These are phyloP conservation scores for Globisporangium takayamanum DNA, from an alignment of 352 stramenopile genomes.

Conservation along the genomic window DNA sequence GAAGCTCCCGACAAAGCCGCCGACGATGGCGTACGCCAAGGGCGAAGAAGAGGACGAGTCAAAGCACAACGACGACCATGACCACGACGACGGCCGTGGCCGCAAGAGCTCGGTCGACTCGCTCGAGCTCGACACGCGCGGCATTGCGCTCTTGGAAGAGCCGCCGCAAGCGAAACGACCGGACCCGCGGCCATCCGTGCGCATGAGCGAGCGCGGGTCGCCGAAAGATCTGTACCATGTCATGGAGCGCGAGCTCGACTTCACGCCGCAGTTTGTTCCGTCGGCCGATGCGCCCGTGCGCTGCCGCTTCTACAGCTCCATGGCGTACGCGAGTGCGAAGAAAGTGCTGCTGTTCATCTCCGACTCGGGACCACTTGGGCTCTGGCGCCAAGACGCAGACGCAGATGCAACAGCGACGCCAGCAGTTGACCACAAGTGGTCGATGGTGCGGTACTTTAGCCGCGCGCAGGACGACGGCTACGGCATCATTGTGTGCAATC, in stretches of 20 bases:
- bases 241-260: constrained; percentile 82
- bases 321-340: constrained; percentile 83
- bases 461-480: constrained; percentile 84
- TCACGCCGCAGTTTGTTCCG: constrained; percentile 79
- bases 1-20: constrained; percentile 48
- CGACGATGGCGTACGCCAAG: constrained; percentile 22
- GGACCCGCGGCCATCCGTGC: constrained; percentile 23
- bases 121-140: constrained; percentile 70
- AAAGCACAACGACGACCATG: constrained; percentile 10
- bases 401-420: constrained; percentile 22
- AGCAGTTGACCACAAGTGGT: constrained; percentile 82
- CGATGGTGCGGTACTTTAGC: constrained; percentile 81
- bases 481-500: constrained; percentile 83
- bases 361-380: constrained; percentile 74
- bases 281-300: constrained; percentile 82
- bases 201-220: constrained; percentile 38
- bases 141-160: constrained; percentile 73
- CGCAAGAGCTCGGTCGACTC: constrained; percentile 77
- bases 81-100: constrained; percentile 10
- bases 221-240: constrained; percentile 85
- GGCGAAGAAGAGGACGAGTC: constrained; percentile 39
- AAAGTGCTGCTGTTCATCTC: constrained; percentile 84
- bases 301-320: constrained; percentile 84
- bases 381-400: constrained; percentile 78
- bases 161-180: constrained; percentile 22